Conservation (phyloP, 257 asterid species). For the Nyctanthes arbortristis region DNA sequence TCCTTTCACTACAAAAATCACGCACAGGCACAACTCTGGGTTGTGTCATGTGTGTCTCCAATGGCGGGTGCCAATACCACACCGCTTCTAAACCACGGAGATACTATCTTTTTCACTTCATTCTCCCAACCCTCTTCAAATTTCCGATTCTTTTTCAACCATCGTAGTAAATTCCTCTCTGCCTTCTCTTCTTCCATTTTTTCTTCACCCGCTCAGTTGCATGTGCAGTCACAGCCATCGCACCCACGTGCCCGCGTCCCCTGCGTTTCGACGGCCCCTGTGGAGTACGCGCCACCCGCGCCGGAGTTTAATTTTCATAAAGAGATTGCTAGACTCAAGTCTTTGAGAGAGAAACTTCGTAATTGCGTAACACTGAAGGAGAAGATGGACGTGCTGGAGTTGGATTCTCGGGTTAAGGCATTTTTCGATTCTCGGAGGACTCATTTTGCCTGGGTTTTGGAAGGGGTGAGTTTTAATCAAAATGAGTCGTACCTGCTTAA, state of each 20-base stretch:
- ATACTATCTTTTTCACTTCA: slow-evolving; percentile 35
- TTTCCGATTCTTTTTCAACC: slow-evolving; percentile 28
- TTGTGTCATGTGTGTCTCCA: no score
- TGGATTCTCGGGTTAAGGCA: slow-evolving; percentile 65
- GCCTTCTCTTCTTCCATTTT: slow-evolving; percentile 36
- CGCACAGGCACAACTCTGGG: slow-evolving; percentile 25
- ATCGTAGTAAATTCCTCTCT: slow-evolving; percentile 28
- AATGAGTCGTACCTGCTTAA: slow-evolving; percentile 68
- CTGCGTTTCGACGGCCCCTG: slow-evolving; percentile 78
- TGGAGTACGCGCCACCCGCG: slow-evolving; percentile 70
- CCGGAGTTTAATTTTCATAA: slow-evolving; percentile 59
- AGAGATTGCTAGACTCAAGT: slow-evolving; percentile 67
- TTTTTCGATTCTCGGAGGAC: slow-evolving; percentile 43
- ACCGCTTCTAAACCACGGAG: slow-evolving; percentile 40
- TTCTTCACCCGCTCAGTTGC: slow-evolving; percentile 32
- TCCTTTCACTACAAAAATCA: slow-evolving; percentile 29
- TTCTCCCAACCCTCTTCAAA: slow-evolving; percentile 35
- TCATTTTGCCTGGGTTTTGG: slow-evolving; percentile 41
- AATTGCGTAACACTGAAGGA: slow-evolving; percentile 46
- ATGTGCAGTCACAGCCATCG: slow-evolving; percentile 27
- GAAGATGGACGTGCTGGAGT: slow-evolving; percentile 43
- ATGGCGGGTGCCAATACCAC: slow-evolving; percentile 55
- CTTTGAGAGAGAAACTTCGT: slow-evolving; percentile 42
- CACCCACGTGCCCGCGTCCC: slow-evolving; percentile 25
- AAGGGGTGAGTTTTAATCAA: slow-evolving; percentile 51